A percentile compares a stretch with the other conserved stretches of the same genome.
Conservation (phyloP, 2,329 filamentous ascomycete species). For the Fusarium protoensiforme region DNA sequence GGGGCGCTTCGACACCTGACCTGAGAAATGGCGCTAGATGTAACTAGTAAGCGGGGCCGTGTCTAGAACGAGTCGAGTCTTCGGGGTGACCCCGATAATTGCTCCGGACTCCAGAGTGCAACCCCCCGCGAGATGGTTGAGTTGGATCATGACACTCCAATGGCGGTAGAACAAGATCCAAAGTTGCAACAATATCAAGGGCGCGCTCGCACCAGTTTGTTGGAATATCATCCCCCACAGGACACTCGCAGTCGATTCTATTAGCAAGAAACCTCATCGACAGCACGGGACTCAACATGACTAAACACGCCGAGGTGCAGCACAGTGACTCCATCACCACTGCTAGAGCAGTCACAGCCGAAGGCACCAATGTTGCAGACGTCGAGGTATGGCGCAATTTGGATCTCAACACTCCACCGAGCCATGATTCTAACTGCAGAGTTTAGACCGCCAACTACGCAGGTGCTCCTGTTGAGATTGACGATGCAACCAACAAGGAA, state of each 20-base stretch:
- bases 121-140: neutral
- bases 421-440: neutral
- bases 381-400: neutral
- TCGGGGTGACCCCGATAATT: neutral
- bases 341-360: neutral
- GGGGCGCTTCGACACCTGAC: neutral
- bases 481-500: constrained; percentile 61
- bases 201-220: neutral
- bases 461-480: constrained; percentile 52
- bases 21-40: neutral
- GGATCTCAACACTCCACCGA: neutral
- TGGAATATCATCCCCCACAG: neutral
- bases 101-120: neutral
- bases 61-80: neutral
- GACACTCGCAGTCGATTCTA: neutral
- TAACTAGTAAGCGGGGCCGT: neutral
- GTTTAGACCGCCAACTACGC: constrained; percentile 28
- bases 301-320: neutral
- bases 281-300: neutral
- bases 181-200: neutral
- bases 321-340: neutral
- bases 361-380: neutral
- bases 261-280: neutral
- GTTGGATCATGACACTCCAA: neutral
- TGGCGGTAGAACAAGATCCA: neutral